Evolutionary conservation across 768 basidiomycete genomes (phyloP).

Genomic region (Kwoniella bestiolae): DNA sequence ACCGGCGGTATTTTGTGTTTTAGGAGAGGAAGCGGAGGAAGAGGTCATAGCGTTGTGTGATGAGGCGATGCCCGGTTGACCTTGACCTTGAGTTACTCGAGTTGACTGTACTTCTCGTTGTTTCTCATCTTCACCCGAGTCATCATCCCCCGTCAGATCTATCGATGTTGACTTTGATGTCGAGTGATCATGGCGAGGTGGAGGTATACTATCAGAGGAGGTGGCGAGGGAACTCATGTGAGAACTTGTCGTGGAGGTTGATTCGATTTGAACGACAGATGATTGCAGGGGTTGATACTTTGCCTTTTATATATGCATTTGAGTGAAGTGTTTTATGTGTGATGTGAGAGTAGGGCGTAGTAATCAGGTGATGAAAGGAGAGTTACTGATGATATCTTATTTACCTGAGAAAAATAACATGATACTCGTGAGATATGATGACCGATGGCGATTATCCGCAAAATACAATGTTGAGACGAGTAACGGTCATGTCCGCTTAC

Average conservation of each 20-base stretch:
- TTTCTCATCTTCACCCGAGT: constrained; percentile 16
- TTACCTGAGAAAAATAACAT: not conserved
- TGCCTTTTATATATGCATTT: constrained; percentile 2
- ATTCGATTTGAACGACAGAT: too few species aligned
- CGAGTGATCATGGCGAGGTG: constrained; percentile 1
- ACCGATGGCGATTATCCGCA: not conserved
- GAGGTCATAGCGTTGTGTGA: not conserved
- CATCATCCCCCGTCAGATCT: constrained; percentile 27
- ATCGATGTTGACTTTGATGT: constrained; percentile 10
- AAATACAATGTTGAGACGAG: not conserved
- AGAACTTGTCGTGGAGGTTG: not conserved
- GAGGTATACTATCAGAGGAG: constrained; percentile 1
- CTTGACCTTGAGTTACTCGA: not conserved
- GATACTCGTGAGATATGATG: too few species aligned
- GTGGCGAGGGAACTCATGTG: constrained; percentile 12
- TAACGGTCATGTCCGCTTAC: constrained; percentile 22
- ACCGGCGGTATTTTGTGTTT: constrained; percentile 1
- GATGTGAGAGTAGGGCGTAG: not conserved
- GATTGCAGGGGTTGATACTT: too few species aligned
- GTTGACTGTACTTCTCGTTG: too few species aligned
- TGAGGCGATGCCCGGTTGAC: not conserved
- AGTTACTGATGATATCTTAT: too few species aligned
- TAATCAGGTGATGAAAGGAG: constrained; percentile 7
- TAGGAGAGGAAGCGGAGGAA: not conserved
- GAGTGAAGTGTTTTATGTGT: not conserved